phyloP scores from a whole-genome alignment of 2,329 filamentous ascomycete species.

The Torrubiellomyces zombiae region DNA sequence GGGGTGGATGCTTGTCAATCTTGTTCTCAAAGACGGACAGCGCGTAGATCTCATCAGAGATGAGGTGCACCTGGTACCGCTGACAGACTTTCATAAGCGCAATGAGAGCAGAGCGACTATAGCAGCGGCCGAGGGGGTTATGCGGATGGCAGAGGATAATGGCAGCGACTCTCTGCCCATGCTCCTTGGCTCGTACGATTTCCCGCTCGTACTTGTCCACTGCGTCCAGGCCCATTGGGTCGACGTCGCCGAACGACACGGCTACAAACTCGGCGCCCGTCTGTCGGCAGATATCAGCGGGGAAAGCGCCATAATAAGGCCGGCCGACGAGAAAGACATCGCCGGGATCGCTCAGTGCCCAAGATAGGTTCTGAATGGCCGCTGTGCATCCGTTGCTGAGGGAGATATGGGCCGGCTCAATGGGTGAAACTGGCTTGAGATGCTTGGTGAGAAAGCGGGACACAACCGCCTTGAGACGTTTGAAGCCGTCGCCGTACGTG shows the following conservation, averaged over 20 bases:
- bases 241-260: slow-evolving; percentile 24
- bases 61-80: slow-evolving; percentile 27
- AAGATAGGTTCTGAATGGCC: slow-evolving; percentile 22
- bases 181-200: slow-evolving; percentile 18
- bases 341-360: slow-evolving; percentile 21
- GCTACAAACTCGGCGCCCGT: slow-evolving; percentile 23
- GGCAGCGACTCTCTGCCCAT: slow-evolving; percentile 24
- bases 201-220: slow-evolving; percentile 27
- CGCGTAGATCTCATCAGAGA: slow-evolving; percentile 34
- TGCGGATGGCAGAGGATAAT: slow-evolving; percentile 35
- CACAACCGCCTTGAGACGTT: slow-evolving; percentile 14
- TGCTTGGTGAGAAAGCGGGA: slow-evolving; percentile 19
- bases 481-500: slow-evolving; percentile 25
- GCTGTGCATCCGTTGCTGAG: slow-evolving; percentile 23
- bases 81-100: slow-evolving; percentile 28
- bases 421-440: slow-evolving; percentile 11
- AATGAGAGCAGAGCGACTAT: slow-evolving; percentile 20
- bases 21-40: slow-evolving; percentile 30
- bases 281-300: slow-evolving; percentile 25
- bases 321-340: slow-evolving; percentile 23
- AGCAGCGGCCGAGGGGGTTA: slow-evolving; percentile 33
- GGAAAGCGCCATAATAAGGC: slow-evolving; percentile 32
- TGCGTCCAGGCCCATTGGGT: slow-evolving; percentile 24
- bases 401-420: slow-evolving; percentile 17
- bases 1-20: slow-evolving; percentile 9